Base-by-base conservation (phyloP, 768 basidiomycete genomes). In the Lentinula edodes region DNA sequence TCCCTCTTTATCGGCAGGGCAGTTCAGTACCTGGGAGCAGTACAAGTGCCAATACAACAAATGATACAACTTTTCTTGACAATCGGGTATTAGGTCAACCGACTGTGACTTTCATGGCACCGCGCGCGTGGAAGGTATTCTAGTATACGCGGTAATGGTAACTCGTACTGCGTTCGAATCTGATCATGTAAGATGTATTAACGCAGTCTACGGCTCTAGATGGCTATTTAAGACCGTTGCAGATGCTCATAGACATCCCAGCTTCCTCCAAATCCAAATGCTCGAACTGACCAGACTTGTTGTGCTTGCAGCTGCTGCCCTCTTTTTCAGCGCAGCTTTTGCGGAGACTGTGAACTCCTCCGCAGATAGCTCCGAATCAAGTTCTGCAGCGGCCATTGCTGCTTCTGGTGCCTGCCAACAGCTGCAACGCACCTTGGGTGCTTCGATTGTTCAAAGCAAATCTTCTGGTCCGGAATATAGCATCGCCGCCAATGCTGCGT, bases 401-500 rank as follows among this genome's bases (percentile, higher is more conserved):
- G 34, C 63, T 34, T 57, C 61, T 34, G 66, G 23, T 20, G 12
- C 70, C 43, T 72, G 71, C 60, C 58, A 61, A 23, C 52, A 61
- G 38, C 64, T 72, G 18, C 69, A 67, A 61, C 45, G 42, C 10
- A 61, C 41, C 39, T 66, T 73, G 18, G 72, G 72, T 28, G 13
- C 64, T 35, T 63, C 64, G 20, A 61, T 71, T 41, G 69, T 73
- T 0, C 69, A 71, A 52, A 55, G 15, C 13, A 52, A 61, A 16
- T 55, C 62, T 46, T 61, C 61, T 10, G 69, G 67, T 18, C 41
- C 64, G 18, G 64, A 71, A 48, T 73, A 69, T 38, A 45, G 50
- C 7, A 54, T 61, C 6, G 62, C 61, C 9, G 54, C 52, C 1
- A 16, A 20, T 10, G 62, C 68, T 68, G 35, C 67, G 0, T 76